Base-by-base conservation (phyloP, 108 stramenopile species). In the Stephanodiscus minutulus region DNA sequence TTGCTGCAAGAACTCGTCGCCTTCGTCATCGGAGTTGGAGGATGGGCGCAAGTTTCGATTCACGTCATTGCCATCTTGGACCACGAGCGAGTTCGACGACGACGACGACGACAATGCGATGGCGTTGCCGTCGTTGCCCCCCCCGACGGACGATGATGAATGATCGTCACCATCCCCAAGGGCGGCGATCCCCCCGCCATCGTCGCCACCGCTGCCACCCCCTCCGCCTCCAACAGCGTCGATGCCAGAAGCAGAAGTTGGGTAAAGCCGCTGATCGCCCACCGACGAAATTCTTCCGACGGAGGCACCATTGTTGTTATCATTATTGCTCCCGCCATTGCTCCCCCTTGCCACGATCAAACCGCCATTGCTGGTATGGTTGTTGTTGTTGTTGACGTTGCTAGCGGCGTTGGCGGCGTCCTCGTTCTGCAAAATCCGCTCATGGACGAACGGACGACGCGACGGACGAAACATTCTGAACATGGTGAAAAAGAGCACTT, bases 341-440 rank as follows among this genome's bases (percentile, higher is more conserved):
- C 15, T 24, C 5, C 24, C 17, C 24, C 63, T 21, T 47, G 17
- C 6, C 10, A 36, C n/a, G 31, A 33, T 33, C 31, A 5, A 33
- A 33, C 31, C 31, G 31, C 53, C 29, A 7, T 52, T 6, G 10
- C 15, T 27, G 53, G n/a, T 20, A 10, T 35, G 13, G 18, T 2
- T 29, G 20, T 46, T 57, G 11, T 72, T 60, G 53, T 43, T 41
- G 57, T 35, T 47, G n/a, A n/a, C n/a, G 63, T 29, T 28, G 46
- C 35, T 20, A 46, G 37, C 35, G 10, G 22, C 59, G 27, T 25
- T 29, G 46, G 35, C 29, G 21, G 28, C 43, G 21, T 70, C 61
- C 15, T 74, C 73, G 15, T 74, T 58, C 17, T 58, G 64, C 1
- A 64, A 64, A 61, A 74, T 36, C 39, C 64, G 73, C 39, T 74